phyloP scores from a whole-genome alignment of 2,329 filamentous ascomycete species.

The Lachnellula subtilissima region DNA sequence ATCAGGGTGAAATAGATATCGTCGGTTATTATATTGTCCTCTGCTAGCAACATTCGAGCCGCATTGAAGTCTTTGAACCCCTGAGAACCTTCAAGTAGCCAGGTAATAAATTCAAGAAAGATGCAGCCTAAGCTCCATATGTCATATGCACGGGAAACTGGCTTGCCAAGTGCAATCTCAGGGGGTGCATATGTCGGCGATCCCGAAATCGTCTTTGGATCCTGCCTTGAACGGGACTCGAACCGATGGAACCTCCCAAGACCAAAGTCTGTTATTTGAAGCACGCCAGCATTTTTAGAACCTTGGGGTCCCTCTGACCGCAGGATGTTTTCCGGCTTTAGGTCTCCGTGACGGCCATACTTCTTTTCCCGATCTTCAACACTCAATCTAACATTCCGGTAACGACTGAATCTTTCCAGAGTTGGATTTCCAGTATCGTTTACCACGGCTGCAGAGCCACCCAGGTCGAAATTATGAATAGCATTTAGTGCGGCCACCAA shows the following conservation, averaged over 20 bases:
- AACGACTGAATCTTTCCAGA: neutral
- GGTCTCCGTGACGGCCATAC: slow-evolving; percentile 36
- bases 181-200: slow-evolving; percentile 34
- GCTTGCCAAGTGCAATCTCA: slow-evolving; percentile 27
- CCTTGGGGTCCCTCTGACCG: slow-evolving; percentile 18
- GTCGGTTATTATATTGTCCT: neutral
- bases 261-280: slow-evolving; percentile 24
- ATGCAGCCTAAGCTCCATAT: slow-evolving; percentile 32
- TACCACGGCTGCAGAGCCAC: neutral
- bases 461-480: neutral
- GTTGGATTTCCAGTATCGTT: neutral
- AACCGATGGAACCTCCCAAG: slow-evolving; percentile 15
- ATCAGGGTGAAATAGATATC: neutral
- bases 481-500: neutral
- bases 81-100: slow-evolving; percentile 16
- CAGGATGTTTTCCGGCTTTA: slow-evolving; percentile 38
- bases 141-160: slow-evolving; percentile 15
- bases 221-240: slow-evolving; percentile 4
- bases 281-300: neutral
- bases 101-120: slow-evolving; percentile 26
- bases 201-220: neutral
- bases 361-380: neutral
- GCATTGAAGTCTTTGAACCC: neutral
- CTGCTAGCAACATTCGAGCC: neutral
- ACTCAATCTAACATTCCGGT: neutral